Base-by-base conservation (phyloP, 2,329 filamentous ascomycete species). In the Chalaropsis ovoidea region DNA sequence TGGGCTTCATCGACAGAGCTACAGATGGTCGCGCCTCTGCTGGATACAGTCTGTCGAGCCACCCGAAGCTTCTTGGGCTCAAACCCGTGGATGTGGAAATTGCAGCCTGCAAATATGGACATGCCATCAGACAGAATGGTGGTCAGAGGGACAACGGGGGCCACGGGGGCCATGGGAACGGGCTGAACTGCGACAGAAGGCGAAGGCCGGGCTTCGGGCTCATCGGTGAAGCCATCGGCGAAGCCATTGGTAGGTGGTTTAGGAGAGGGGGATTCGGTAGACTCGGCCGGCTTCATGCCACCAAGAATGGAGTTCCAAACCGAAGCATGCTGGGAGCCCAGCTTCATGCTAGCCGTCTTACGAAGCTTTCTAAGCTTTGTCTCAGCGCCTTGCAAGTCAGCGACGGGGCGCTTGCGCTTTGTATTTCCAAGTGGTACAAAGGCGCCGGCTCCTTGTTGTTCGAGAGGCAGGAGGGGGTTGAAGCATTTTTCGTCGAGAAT, bases 251-350 rank as follows among this genome's bases (percentile, higher is more conserved):
- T n/a, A 10, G 42, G 41, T n/a, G n/a, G 49, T 15, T 52, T 66
- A 8, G 54, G n/a, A 19, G 43, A 13, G 17, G 54, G n/a, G 54
- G 60, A 42, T 24, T 56, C 43, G 1, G 47, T 22, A n/a, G 22
- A 13, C 8, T 41, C 43, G 5, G 45, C 24, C 2, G 63, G n/a
- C 42, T 62, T 67, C 43, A 22, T 61, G 27, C 62, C 65, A 7
- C 85, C 85, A 27, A 94, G 82, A 67, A 99, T 95, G 71, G 95
- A 90, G 4, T 87, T 87, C 93, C 93, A 97, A n/a, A 97, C 81
- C 35, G 84, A 86, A 70, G 92, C 86, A 70, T 86, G 87, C 71
- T 96, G 91, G 62, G 81, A 88, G 67, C 82, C 86, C 41, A 97
- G 78, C 73, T 90, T 93, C 72, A 87, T 86, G 74, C 92, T 96